Conservation (phyloP, 83 land plant genomes). For the Larix sibirica region DNA sequence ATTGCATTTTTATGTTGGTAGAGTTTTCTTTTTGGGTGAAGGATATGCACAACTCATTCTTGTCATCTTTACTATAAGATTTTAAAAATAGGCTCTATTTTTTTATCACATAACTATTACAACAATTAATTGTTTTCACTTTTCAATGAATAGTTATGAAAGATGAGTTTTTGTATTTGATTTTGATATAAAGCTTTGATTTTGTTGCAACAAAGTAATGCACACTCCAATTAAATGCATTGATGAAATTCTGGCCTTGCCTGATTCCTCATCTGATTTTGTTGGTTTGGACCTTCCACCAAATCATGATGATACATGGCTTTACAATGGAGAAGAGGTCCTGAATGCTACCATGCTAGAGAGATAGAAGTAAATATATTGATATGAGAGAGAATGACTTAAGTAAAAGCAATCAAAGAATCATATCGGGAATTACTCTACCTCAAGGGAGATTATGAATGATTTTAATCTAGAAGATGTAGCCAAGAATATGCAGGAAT, state of each 20-base stretch:
- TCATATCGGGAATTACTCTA: too few species aligned
- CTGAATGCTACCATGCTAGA: constrained; percentile 62
- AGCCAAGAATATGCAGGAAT: too few species aligned
- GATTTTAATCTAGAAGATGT: too few species aligned
- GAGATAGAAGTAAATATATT: constrained; percentile 84
- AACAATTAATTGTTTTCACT: not conserved
- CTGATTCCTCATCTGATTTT: constrained; percentile 60
- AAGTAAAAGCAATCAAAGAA: constrained; percentile 23
- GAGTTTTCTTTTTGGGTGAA: too few species aligned
- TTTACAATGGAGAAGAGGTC: constrained; percentile 87
- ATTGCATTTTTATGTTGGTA: too few species aligned
- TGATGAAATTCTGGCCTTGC: constrained; percentile 70
- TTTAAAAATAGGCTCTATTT: too few species aligned
- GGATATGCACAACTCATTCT: too few species aligned
- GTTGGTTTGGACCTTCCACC: constrained; percentile 38
- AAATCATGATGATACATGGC: constrained; percentile 90
- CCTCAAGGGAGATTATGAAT: too few species aligned
- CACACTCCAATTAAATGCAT: constrained; percentile 78
- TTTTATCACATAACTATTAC: not conserved
- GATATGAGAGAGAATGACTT: not conserved
- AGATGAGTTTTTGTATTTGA: not conserved
- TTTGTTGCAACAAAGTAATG: constrained; percentile 67
- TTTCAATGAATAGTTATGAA: not conserved
- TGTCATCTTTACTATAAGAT: too few species aligned
- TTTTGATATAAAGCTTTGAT: not conserved